Evolutionary conservation across 352 stramenopile genomes (phyloP), one percentile per base, ranked within the genome.

Genomic region (Phytopythium ostracodes): DNA sequence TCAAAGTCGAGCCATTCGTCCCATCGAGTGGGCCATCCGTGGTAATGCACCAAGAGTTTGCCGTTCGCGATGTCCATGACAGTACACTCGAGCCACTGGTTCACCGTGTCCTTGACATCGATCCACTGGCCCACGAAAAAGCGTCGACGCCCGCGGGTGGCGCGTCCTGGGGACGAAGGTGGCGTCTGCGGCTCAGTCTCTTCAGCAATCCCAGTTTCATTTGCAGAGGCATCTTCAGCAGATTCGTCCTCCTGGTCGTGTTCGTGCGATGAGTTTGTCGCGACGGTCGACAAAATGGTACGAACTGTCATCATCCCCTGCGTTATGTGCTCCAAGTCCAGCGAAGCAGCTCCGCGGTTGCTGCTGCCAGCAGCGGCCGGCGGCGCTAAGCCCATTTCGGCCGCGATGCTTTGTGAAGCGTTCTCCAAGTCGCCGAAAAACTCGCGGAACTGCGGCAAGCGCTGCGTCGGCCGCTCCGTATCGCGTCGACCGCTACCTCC

Each of bases 21-120:
- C 97, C 97, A 99, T 8, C 96, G 84, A 35, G 92, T 80, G 1
- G 97, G 96, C 96, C 96, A 99, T 14, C 96, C 96, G 60, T 99
- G 98, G 71, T 99, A 99, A 67, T 99, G 96, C 29, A 99, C 83
- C 20, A 98, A 68, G 33, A 99, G 67, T 60, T 98, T 88, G 29
- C 89, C 81, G 11, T 81, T 70, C 0, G 69, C 70, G 24, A 98
- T 87, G 31, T 97, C 87, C 62, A 98, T 89, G 12, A 99, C 77
- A 0, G 96, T 99, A 24, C 94, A 96, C 80, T 99, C 97, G 1
- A 99, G 75, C 97, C 97, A 99, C 63, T 99, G 96, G 72, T 98
- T 97, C 29, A 99, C 96, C 0, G 97, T 99, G 71, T 99, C 97
- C 60, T 97, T 91, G 29, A 97, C 94, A 74, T 99, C 96, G 6